Conservation (phyloP, 225 moss, liverwort and hornwort species). For the Bryoerythrophyllum caledonicum region DNA sequence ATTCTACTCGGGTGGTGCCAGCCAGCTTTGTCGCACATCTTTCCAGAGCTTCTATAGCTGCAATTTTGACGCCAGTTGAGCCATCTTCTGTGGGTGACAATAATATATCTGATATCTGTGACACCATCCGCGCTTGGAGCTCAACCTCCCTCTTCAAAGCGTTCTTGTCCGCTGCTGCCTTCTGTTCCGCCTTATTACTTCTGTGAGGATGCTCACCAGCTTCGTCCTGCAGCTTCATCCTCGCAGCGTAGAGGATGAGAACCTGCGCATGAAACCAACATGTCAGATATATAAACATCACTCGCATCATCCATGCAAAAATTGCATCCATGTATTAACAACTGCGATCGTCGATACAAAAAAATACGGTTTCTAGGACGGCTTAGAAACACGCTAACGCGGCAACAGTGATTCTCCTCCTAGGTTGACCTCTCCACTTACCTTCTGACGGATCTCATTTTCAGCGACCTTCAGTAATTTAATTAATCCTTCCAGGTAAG, state of each 20-base stretch:
- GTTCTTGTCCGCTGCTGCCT: slow-evolving; percentile 9
- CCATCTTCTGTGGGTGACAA: slow-evolving; percentile 41
- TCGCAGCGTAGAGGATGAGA: slow-evolving; percentile 67
- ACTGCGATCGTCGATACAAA: neutral
- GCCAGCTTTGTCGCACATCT: slow-evolving; percentile 69
- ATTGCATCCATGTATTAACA: neutral
- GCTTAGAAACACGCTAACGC: neutral
- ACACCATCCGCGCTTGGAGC: slow-evolving; percentile 58
- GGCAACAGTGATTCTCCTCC: neutral
- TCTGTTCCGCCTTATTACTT: slow-evolving; percentile 41
- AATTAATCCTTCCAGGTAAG: slow-evolving; percentile 77
- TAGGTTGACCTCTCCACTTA: slow-evolving; percentile 17
- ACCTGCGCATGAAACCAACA: slow-evolving; percentile 46
- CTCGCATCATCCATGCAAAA: neutral
- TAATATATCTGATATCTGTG: slow-evolving; percentile 56
- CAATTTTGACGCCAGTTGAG: slow-evolving; percentile 58
- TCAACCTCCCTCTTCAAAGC: slow-evolving; percentile 43
- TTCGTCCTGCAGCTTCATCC: slow-evolving; percentile 64
- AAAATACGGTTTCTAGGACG: neutral
- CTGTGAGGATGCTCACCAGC: slow-evolving; percentile 30
- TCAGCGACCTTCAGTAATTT: slow-evolving; percentile 70
- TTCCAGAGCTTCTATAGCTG: slow-evolving; percentile 79
- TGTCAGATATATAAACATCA: slow-evolving; percentile 18
- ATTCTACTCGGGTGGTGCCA: slow-evolving; percentile 37
- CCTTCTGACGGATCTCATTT: slow-evolving; percentile 74